Conservation (phyloP, 1,284 basidiomycete genomes). For the Ceraceosorus bombacis region DNA sequence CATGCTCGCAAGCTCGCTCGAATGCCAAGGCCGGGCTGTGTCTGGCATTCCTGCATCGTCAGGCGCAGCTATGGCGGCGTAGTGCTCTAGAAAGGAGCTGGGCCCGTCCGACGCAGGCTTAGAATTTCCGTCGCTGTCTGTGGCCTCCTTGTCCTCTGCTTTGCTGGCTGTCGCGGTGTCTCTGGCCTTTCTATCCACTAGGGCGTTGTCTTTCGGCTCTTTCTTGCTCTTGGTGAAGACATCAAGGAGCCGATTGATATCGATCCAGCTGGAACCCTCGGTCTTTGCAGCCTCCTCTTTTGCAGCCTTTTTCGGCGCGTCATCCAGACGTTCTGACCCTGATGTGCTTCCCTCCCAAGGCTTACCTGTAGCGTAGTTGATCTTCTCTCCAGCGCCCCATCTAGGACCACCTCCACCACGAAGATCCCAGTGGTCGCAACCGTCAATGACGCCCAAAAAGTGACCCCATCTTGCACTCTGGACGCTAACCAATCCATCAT, state of each 20-base stretch:
- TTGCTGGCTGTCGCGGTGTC: neutral
- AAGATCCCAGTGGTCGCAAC: slow-evolving; percentile 93
- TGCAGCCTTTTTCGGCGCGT: slow-evolving; percentile 9
- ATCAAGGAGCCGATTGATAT: slow-evolving; percentile 37
- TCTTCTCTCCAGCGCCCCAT: slow-evolving; percentile 28
- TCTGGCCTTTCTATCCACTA: neutral
- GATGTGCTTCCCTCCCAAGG: slow-evolving; percentile 15
- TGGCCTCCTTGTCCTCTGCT: too few species aligned
- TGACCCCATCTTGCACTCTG: slow-evolving; percentile 43
- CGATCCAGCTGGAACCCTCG: slow-evolving; percentile 25
- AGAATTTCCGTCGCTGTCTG: neutral
- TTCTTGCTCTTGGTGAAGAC: slow-evolving; percentile 5
- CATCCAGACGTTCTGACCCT: too few species aligned
- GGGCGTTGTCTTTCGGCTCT: slow-evolving; percentile 1
- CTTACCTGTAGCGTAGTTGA: slow-evolving; percentile 39
- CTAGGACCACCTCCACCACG: slow-evolving; percentile 61
- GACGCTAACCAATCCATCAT: slow-evolving; percentile 91
- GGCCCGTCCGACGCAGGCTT: neutral
- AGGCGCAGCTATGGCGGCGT: slow-evolving; percentile 5
- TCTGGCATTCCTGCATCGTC: neutral
- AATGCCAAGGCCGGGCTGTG: too few species aligned
- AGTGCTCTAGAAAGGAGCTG: slow-evolving; percentile 8
- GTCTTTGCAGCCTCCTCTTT: slow-evolving; percentile 4
- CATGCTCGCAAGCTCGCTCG: too few species aligned
- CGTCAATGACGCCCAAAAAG: slow-evolving; percentile 76